Evolutionary conservation across 441 rosid genomes (phyloP), one percentile per base, ranked within the genome.

Genomic region (Gossypium armourianum): DNA sequence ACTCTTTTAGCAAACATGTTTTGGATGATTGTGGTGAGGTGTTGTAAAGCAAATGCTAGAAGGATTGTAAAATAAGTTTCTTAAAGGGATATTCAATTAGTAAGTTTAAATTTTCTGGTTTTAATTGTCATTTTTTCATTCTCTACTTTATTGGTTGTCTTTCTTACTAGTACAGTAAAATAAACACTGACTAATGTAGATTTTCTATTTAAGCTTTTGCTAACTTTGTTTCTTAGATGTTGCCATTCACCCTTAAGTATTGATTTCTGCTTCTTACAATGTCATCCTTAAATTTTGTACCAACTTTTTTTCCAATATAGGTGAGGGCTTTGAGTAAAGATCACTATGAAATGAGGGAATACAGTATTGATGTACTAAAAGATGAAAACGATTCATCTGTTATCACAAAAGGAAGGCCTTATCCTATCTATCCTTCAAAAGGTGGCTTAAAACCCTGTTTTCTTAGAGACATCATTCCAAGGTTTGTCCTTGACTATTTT

Each of bases 341-440:
- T 86, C 99, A 90, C 79, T 95, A 85, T 83, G 98, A 95, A 83
- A 86, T 90, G 83, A 85, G 87, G 81, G 96, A 92, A 52, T 92
- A 92, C 76, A 79, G 80, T 74, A 92, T 92, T 69, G 95, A 92
- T 72, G 81, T 85, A 76, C 84, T 95, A 72, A 83, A 87, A 77
- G 92, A 89, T 87, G 91, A 78, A 71, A 81, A 83, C 1, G 92
- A 83, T 74, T 80, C 89, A 64, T 85, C 87, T 76, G 76, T 76
- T 75, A 78, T 61, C 65, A 74, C 77, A 64, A 86, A 83, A 72
- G 89, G 75, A 80, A 90, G 87, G 82, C 97, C 96, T 43, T 90
- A 89, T 84, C 96, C 96, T 73, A 91, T 93, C 69, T 91, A 93
- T 82, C 95, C 98, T 73, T 87, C 97, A 67, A 95, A 92, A 83